phyloP scores from a whole-genome alignment of 164 flowering plant genomes.

The Echeveria elegans region DNA sequence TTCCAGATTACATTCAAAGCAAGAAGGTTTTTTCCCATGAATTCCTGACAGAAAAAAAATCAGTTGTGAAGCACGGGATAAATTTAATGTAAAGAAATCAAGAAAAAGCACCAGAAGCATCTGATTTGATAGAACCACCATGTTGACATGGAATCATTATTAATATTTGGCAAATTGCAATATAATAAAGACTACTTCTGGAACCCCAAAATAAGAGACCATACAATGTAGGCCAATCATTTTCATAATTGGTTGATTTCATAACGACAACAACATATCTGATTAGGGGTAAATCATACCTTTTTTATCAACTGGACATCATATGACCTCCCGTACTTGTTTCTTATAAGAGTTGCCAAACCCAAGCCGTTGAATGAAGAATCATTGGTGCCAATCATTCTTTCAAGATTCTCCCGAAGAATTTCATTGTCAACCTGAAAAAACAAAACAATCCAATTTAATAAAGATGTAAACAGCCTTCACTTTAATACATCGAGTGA shows the following conservation, averaged over 20 bases:
- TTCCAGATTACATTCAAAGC: constrained; percentile 99
- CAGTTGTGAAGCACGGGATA: not conserved
- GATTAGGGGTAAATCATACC: constrained; percentile 28
- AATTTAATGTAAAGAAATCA: too few species aligned
- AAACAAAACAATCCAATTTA: not conserved
- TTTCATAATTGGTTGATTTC: too few species aligned
- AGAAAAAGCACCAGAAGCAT: too few species aligned
- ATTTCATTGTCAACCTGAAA: constrained; percentile 45
- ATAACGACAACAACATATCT: too few species aligned
- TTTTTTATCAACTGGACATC: constrained; percentile 92
- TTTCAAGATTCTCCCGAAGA: constrained; percentile 68
- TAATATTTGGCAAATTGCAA: not conserved
- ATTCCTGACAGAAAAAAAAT: constrained; percentile 43
- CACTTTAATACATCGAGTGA: too few species aligned
- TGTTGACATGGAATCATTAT: not conserved
- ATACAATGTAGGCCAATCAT: too few species aligned
- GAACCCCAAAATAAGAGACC: too few species aligned
- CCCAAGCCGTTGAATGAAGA: constrained; percentile 74
- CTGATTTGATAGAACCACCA: too few species aligned
- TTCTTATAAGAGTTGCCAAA: constrained; percentile 87
- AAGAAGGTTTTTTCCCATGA: constrained; percentile 91
- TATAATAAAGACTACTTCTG: too few species aligned
- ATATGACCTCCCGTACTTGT: constrained; percentile 88
- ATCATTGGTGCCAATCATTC: constrained; percentile 78
- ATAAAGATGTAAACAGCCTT: too few species aligned